phyloP scores from a whole-genome alignment of 768 basidiomycete species.

The Myochromella boudieri region DNA sequence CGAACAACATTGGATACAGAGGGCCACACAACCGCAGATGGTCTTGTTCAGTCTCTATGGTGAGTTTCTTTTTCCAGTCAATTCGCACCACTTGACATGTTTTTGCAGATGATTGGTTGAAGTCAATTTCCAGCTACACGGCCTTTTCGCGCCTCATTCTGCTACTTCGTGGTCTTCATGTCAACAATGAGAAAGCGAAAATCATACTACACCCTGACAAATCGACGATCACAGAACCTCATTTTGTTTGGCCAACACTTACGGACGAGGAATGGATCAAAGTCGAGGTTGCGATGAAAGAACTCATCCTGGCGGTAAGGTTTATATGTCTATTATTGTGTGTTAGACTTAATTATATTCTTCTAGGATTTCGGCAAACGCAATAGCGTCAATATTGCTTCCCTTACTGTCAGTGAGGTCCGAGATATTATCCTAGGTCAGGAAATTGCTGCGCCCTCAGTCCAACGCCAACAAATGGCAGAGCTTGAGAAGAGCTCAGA shows the following conservation, averaged over 20 bases:
- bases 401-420: slow-evolving; percentile 93
- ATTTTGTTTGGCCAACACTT: slow-evolving; percentile 96
- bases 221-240: slow-evolving; percentile 93
- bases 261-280: slow-evolving; percentile 98
- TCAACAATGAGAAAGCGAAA: slow-evolving; percentile 99
- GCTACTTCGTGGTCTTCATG: slow-evolving; percentile 94
- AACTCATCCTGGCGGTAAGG: slow-evolving; percentile 84
- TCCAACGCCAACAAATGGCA: slow-evolving; percentile 98
- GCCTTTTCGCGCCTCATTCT: slow-evolving; percentile 98
- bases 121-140: slow-evolving; percentile 98
- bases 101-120: slow-evolving; percentile 89
- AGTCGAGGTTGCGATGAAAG: slow-evolving; percentile 98
- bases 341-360: slow-evolving; percentile 6
- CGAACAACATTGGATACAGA: slow-evolving; percentile 37
- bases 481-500: slow-evolving; percentile 96
- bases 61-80: slow-evolving; percentile 24
- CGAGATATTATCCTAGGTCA: slow-evolving; percentile 98
- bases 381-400: slow-evolving; percentile 98
- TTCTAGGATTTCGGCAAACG: slow-evolving; percentile 94
- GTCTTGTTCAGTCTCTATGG: slow-evolving; percentile 96
- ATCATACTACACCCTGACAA: slow-evolving; percentile 97
- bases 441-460: slow-evolving; percentile 94
- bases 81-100: background rate
- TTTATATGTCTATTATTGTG: background rate
- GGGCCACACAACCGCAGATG: slow-evolving; percentile 99